Evolutionary conservation across 1,284 basidiomycete genomes (phyloP), one percentile per base, ranked within the genome.

Genomic region (Ganoderma sinense): DNA sequence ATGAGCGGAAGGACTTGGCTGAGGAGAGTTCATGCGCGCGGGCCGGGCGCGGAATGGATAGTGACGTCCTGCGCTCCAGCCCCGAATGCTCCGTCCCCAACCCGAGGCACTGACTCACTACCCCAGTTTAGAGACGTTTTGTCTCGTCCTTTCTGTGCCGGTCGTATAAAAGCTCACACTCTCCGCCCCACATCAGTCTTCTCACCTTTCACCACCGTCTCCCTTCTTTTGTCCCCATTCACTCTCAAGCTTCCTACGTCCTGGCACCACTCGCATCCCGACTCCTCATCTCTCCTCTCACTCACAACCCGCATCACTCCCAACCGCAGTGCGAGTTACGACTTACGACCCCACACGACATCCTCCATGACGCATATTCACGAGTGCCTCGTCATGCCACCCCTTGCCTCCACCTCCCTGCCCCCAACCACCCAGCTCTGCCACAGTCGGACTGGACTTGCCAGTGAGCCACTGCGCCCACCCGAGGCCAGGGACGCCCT

Each of bases 291-390:
- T 48, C n/a, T 48, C n/a, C 23, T 51, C 48, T 51, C 48, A 2
- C 8, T 23, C 23, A 14, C 48, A 26, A 26, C 41, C 14, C 41
- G 14, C 14, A 14, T 16, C 41, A 41, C 41, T 13, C 48, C 23
- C 13, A 26, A 51, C 48, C 23, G 48, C 23, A 23, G 31, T 6
- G 29, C 53, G 53, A 56, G 53, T 56, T 7, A 64, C 62, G 62
- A 41, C 60, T 62, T 23, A 45, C 33, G 51, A 48, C 65, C 39
- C 31, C 62, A 66, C 40, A 68, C 67, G 67, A 64, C 45, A 53
- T 63, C 41, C 36, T 40, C 48, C 33, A 67, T 59, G 48, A 63
- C 56, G 45, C 60, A 60, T 41, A 64, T 64, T 56, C 63, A 61
- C 67, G n/a, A 56, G 45, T 48, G 45, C n/a, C 40, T 45, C 29